phyloP scores from a whole-genome alignment of 495 filamentous ascomycete species.

The Trichoderma virens region DNA sequence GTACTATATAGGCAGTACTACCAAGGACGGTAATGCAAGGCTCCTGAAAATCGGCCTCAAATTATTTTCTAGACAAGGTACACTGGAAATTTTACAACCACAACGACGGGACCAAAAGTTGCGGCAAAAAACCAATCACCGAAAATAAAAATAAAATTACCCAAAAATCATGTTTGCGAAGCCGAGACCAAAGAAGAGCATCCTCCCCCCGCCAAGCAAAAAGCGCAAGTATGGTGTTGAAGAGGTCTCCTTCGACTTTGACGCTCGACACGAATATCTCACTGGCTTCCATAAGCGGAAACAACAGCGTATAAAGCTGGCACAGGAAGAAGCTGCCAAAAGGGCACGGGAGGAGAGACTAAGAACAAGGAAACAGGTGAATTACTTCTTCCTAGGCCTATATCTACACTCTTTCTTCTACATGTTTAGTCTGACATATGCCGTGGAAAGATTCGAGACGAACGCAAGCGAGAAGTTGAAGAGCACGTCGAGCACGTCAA shows the following conservation, averaged over 20 bases:
- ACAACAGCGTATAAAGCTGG: conserved; percentile 68
- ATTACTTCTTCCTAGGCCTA: conserved; percentile 10
- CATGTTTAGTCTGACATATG: not conserved
- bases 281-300: conserved; percentile 98
- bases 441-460: conserved; percentile 60
- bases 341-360: conserved; percentile 67
- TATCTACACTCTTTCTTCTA: conserved; percentile 4
- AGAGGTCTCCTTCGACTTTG: conserved; percentile 76
- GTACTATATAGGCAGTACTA: not conserved
- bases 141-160: not conserved
- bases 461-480: conserved; percentile 69
- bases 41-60: not conserved
- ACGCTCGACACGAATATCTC: conserved; percentile 72
- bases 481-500: conserved; percentile 69
- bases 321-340: conserved; percentile 66
- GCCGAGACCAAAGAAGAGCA: conserved; percentile 40
- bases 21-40: too few relatives aligned
- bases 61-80: not conserved
- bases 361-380: conserved; percentile 63
- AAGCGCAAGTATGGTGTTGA: conserved; percentile 60
- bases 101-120: not conserved
- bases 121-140: not conserved
- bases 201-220: conserved; percentile 48
- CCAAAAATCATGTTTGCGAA: conserved; percentile 34
- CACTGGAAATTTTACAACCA: not conserved